These are phyloP conservation scores for Candida arabinofermentans DNA, from an alignment of 805 yeast species.

Conservation along the genomic window DNA sequence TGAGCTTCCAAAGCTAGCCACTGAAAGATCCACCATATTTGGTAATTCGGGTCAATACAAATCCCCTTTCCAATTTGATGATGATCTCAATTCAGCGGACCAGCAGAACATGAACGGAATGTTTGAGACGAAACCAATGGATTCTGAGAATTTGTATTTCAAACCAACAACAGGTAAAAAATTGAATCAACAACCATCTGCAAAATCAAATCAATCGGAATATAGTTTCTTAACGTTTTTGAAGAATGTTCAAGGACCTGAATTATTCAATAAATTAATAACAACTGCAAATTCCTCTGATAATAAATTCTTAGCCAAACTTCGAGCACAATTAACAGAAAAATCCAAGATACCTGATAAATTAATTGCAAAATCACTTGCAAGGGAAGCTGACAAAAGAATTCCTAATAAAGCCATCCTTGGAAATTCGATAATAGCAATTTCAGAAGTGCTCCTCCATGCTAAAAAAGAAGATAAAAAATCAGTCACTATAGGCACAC, in stretches of 20 bases:
- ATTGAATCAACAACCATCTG: conserved; percentile 1
- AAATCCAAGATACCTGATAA: conserved; percentile 25
- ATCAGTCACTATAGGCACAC: conserved; percentile 46
- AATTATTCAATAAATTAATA: background rate
- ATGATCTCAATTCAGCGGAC: background rate
- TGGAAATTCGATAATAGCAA: conserved; percentile 61
- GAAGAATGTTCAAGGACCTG: background rate
- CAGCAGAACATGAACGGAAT: background rate
- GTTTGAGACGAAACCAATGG: background rate
- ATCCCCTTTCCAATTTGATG: conserved; percentile 15
- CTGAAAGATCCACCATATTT: conserved; percentile 13
- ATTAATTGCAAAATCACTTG: conserved; percentile 36
- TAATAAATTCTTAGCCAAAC: background rate
- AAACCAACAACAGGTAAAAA: background rate
- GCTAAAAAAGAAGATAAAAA: conserved; percentile 63
- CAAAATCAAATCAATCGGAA: conserved; percentile 1
- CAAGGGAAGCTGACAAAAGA: conserved; percentile 56
- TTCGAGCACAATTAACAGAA: background rate
- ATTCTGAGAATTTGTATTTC: conserved; percentile 10
- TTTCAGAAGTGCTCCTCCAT: conserved; percentile 53
- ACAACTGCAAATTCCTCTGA: background rate
- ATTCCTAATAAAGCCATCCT: conserved; percentile 54
- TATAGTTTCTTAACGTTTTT: background rate
- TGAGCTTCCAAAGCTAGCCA: background rate
- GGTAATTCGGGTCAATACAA: conserved; percentile 24